phyloP scores from a whole-genome alignment of 1,284 basidiomycete species.

The Naganishia albida region DNA sequence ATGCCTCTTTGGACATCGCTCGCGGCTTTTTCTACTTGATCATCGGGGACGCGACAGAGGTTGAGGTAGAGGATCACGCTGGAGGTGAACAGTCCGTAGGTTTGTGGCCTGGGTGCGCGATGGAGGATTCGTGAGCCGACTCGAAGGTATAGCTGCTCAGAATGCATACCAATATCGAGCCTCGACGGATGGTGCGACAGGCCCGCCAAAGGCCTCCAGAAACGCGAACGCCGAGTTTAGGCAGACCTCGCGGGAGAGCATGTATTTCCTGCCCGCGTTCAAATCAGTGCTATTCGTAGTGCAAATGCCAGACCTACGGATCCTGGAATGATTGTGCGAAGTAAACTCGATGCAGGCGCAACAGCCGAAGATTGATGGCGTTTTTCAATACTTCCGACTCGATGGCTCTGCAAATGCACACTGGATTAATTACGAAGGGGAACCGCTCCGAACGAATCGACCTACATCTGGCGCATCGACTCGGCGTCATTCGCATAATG shows the following conservation, averaged over 20 bases:
- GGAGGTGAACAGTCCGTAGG: conserved; percentile 29
- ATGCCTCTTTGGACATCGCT: conserved; percentile 28
- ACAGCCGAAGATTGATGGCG: conserved; percentile 37
- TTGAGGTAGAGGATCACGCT: conserved; percentile 29
- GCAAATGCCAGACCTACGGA: conserved; percentile 21
- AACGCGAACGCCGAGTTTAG: conserved; percentile 21
- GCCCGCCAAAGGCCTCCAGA: conserved; percentile 20
- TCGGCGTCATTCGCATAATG: conserved; percentile 32
- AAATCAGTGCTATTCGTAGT: background rate
- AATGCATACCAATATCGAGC: conserved; percentile 17
- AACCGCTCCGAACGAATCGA: too few species aligned
- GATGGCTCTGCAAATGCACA: conserved; percentile 29
- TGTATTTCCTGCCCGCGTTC: conserved; percentile 4
- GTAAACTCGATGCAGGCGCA: conserved; percentile 39
- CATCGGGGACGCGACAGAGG: conserved; percentile 24
- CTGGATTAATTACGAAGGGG: background rate
- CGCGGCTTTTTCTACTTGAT: conserved; percentile 14
- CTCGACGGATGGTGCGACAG: conserved; percentile 23
- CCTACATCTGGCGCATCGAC: conserved; percentile 35
- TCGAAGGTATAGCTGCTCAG: background rate
- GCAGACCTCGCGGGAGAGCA: conserved; percentile 24
- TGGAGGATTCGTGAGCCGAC: background rate
- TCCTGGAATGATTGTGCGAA: conserved; percentile 38
- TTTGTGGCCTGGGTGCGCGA: conserved; percentile 13
- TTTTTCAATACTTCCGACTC: conserved; percentile 37